phyloP scores from a whole-genome alignment of 805 yeast genomes.

The Isabelozyma gotoi region DNA sequence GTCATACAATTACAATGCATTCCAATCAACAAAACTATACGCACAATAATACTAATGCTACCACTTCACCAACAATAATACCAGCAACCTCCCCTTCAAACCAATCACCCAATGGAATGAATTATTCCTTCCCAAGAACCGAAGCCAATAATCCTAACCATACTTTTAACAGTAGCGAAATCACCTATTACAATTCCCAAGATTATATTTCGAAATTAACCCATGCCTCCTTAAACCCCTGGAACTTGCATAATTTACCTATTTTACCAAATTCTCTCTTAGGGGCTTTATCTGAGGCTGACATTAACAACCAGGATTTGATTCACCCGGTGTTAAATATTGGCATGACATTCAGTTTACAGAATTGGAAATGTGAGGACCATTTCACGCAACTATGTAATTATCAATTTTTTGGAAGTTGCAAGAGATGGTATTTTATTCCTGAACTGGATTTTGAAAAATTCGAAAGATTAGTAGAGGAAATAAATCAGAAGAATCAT shows the following conservation, averaged over 20 bases:
- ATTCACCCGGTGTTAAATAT: conserved; percentile 46
- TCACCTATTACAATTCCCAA: conserved; percentile 16
- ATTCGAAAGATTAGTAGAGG: conserved; percentile 45
- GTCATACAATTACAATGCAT: conserved; percentile 1
- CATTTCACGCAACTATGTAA: conserved; percentile 55
- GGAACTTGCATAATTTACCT: conserved; percentile 62
- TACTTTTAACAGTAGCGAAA: conserved; percentile 4
- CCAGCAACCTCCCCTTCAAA: not conserved
- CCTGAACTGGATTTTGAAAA: conserved; percentile 53
- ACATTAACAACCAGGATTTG: conserved; percentile 44
- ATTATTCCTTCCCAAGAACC: not conserved
- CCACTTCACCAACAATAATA: not conserved
- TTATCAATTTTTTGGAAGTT: conserved; percentile 56
- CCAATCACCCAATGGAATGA: not conserved
- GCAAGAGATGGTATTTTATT: conserved; percentile 61
- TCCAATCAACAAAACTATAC: not conserved
- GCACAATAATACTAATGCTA: no score
- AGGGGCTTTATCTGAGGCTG: conserved; percentile 39
- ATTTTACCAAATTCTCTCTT: conserved; percentile 49
- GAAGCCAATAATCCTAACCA: not conserved
- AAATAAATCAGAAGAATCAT: conserved; percentile 11
- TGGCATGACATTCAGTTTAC: conserved; percentile 53
- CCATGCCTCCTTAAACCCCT: conserved; percentile 38
- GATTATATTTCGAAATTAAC: conserved; percentile 16
- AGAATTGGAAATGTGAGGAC: conserved; percentile 62